Base-by-base conservation (phyloP, 176 grass and related monocot genomes). In the Eleusine indica region DNA sequence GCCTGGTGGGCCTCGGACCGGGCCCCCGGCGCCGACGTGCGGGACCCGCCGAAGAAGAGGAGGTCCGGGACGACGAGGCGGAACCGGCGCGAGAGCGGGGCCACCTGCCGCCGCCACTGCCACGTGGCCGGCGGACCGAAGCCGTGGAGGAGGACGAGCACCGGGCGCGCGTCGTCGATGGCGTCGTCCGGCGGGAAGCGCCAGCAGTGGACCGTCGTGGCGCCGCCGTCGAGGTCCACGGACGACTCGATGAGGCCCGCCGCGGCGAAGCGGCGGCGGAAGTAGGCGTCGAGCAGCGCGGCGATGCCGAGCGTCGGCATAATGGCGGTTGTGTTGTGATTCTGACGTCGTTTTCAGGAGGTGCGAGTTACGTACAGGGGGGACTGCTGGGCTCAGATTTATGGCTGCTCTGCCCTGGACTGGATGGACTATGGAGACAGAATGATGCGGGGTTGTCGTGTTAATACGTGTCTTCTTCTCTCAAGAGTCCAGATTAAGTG, bases 41-140 rank as follows among this genome's bases (percentile, higher is more conserved):
- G 47, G 64, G 94, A 97, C 30, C 83, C 83, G 66, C 94, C 94
- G 73, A 97, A 97, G 90, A 97, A 97, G 80, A 97, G 69, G 81
- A 97, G 94, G 86, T 97, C 90, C 2, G 94, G 94, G 14, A 97
- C 86, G 76, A 97, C 0, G 86, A 97, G 83, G 80, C 93, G 88
- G 94, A 92, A 94, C 85, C 70, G 92, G 51, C 76, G 49, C 8
- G 94, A 90, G 0, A 97, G 83, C 9, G 83, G 73, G 25, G 35
- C 44, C 68, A 97, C 88, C 92, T 97, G 92, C 8, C 35, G 46
- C 43, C 81, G 56, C 94, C 94, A 97, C 84, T 97, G 94, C 88
- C 90, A 97, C 63, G 86, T 90, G 13, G 87, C 85, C 17, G 57
- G 77, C 0, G 94, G 90, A 0, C 94, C 90, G 80, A 97, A 97